A percentile compares a stretch with the other conserved stretches of the same genome.
Evolutionary conservation across 345 rosid genomes (phyloP).

Genomic region (Gossypium australe): DNA sequence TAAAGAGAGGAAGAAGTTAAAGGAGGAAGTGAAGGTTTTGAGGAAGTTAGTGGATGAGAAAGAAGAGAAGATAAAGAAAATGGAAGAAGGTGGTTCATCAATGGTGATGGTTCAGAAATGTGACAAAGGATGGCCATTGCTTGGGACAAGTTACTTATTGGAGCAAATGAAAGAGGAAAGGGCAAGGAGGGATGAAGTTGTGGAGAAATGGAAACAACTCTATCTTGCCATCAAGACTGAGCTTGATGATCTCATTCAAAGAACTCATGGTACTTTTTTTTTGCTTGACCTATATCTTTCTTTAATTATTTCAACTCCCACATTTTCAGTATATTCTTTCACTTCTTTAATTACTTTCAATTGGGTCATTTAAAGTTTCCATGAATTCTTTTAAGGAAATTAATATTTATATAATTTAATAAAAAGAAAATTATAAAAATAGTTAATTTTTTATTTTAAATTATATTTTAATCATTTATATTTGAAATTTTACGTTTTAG

Average conservation of each 20-base stretch:
- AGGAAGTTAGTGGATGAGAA: slow-evolving; percentile 40
- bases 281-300: no score
- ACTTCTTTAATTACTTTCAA: not conserved
- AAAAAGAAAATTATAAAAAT: no score
- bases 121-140: slow-evolving; percentile 30
- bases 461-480: no score
- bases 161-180: slow-evolving; percentile 70
- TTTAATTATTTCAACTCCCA: not conserved
- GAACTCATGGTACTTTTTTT: slow-evolving; percentile 34
- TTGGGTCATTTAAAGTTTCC: no score
- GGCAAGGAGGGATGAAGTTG: slow-evolving; percentile 60
- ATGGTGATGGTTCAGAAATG: slow-evolving; percentile 6
- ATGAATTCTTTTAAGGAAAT: no score
- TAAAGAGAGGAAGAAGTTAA: slow-evolving; percentile 56
- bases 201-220: slow-evolving; percentile 77
- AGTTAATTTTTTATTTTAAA: accelerated
- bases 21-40: slow-evolving; percentile 57
- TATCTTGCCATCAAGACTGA: slow-evolving; percentile 76
- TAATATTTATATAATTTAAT: no score
- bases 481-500: no score
- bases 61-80: slow-evolving; percentile 30
- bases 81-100: slow-evolving; percentile 16
- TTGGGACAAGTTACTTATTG: slow-evolving; percentile 26
- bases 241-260: slow-evolving; percentile 78
- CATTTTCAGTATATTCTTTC: not conserved